Evolutionary conservation across 768 basidiomycete species (phyloP), one percentile per base, ranked within the genome.

Genomic region (Mycena maculata): DNA sequence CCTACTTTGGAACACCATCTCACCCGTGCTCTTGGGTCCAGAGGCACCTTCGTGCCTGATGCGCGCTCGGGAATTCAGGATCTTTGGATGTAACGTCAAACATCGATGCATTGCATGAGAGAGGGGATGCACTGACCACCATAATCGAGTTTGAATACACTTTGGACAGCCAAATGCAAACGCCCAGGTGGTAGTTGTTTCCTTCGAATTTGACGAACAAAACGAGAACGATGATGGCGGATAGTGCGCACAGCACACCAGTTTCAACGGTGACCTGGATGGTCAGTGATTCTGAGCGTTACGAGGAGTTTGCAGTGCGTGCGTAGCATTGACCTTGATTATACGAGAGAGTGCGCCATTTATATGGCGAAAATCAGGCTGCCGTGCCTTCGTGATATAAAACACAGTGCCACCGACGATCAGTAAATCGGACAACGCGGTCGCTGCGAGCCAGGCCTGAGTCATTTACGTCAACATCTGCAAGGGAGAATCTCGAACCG

Each of bases 371-470:
- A 67, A 70, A n/a, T 36, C 71, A 31, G 33, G 48, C 41, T 27
- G 16, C 12, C 67, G 52, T 2, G 62, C 33, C 39, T 56, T 56
- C 42, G 72, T 48, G 39, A 76, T 47, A 44, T 73, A 76, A 55
- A 57, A 75, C 5, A 66, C 60, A 63, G 71, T 75, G 33, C 64
- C 57, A 6, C 60, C 45, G 11, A 74, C 73, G 60, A 76, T 74
- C 18, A 74, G 10, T 41, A 75, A 28, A 60, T 76, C 73, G 44
- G 64, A 68, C 8, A 65, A n/a, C 3, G 76, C 76, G 10, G 71
- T 73, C 12, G 65, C 70, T 2, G 65, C 61, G 22, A 73, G 67
- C 72, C 74, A 76, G 6, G 72, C 59, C 76, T 76, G 30, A 22
- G 38, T n/a, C 3, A 27, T 15, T 56, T 36, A 20, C 25, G 45